phyloP scores from a whole-genome alignment of 495 filamentous ascomycete genomes.

The Parathielavia hyrcaniae region DNA sequence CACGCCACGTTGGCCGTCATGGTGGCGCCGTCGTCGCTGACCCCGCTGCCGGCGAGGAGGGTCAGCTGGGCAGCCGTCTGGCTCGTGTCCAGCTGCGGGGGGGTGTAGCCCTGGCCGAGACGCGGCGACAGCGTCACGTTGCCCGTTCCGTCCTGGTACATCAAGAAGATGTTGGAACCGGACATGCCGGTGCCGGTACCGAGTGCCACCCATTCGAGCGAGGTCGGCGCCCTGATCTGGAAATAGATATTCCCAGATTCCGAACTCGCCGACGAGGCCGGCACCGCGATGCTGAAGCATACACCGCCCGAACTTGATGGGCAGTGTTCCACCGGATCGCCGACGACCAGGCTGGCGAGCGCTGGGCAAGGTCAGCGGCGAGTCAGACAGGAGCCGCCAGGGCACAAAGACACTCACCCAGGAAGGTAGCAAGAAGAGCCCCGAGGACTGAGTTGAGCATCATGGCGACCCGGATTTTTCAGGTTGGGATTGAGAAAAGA shows the following conservation, averaged over 20 bases:
- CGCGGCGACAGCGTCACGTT: constrained; percentile 61
- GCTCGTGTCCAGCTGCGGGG: constrained; percentile 49
- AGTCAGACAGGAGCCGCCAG: neutral
- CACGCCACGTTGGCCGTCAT: constrained; percentile 60
- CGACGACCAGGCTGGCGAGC: constrained; percentile 18
- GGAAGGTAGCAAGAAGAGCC: constrained; percentile 6
- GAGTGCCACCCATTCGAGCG: constrained; percentile 58
- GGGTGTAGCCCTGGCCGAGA: constrained; percentile 45
- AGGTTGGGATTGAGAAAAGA: no score
- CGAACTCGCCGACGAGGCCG: constrained; percentile 34
- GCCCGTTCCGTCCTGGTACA: constrained; percentile 54
- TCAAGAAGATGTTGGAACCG: constrained; percentile 61
- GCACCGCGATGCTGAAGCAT: constrained; percentile 45
- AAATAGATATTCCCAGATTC: constrained; percentile 54
- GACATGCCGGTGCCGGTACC: constrained; percentile 59
- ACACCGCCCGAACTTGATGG: constrained; percentile 24
- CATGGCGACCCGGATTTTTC: no score
- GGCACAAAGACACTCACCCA: constrained; percentile 15
- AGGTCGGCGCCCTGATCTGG: constrained; percentile 56
- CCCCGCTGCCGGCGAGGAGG: constrained; percentile 57
- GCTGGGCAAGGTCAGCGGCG: neutral
- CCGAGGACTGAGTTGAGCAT: no score
- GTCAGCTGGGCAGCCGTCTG: constrained; percentile 40
- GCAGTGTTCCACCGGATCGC: constrained; percentile 26
- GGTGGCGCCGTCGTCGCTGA: constrained; percentile 34